These are phyloP conservation scores for Pyrus communis DNA, from an alignment of 306 rosid species.

Conservation along the genomic window DNA sequence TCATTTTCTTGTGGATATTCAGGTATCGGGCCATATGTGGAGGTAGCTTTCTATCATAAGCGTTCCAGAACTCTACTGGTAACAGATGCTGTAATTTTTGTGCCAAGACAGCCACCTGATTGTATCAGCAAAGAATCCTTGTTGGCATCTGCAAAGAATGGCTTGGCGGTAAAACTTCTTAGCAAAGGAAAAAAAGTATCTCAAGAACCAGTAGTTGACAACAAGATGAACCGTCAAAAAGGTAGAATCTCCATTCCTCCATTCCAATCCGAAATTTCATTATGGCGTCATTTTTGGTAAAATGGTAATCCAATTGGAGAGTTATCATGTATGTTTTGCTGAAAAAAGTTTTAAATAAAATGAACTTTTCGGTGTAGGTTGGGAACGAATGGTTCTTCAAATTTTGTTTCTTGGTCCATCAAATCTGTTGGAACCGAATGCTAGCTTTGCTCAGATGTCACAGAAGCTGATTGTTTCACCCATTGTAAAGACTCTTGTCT, in stretches of 20 bases:
- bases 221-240: constrained; percentile 67
- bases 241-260: constrained; percentile 31
- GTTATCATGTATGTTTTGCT: not conserved
- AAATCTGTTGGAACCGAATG: constrained; percentile 81
- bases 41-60: constrained; percentile 92
- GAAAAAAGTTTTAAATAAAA: not conserved
- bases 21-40: constrained; percentile 98
- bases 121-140: constrained; percentile 84
- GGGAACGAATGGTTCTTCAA: constrained; percentile 99
- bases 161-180: constrained; percentile 83
- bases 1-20: constrained; percentile 31
- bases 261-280: not conserved
- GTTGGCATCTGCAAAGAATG: constrained; percentile 86
- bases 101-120: constrained; percentile 82
- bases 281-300: not conserved
- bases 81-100: constrained; percentile 92
- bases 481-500: constrained; percentile 85
- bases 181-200: constrained; percentile 85
- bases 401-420: constrained; percentile 96
- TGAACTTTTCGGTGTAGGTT: constrained; percentile 43
- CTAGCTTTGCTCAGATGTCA: constrained; percentile 86
- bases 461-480: constrained; percentile 96
- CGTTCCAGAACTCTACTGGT: constrained; percentile 73
- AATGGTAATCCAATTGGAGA: not conserved
- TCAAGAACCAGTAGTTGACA: constrained; percentile 70